These are phyloP conservation scores for Akanthomyces dipterigenus DNA, from an alignment of 2,329 filamentous ascomycete species.

Conservation along the genomic window DNA sequence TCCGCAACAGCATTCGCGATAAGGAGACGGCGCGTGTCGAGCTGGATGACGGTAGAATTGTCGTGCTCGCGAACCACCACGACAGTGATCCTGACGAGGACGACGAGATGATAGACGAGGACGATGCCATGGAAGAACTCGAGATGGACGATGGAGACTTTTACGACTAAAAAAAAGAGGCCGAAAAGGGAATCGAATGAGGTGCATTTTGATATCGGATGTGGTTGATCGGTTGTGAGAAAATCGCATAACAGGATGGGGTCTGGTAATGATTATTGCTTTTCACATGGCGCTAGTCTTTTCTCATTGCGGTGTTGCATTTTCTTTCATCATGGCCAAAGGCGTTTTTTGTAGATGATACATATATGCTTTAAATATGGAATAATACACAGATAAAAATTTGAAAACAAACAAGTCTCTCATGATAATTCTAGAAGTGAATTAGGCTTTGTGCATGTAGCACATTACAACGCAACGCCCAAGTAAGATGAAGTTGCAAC, in stretches of 20 bases:
- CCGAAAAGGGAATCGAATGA: slow-evolving; percentile 2
- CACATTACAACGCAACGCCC: background rate
- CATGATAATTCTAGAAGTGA: background rate
- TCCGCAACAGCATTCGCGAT: slow-evolving; percentile 77
- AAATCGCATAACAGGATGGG: background rate
- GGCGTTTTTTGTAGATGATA: slow-evolving; percentile 7
- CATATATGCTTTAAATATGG: background rate
- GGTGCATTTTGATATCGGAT: background rate
- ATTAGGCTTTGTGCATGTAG: background rate
- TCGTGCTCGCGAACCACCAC: slow-evolving; percentile 74
- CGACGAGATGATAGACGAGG: slow-evolving; percentile 64
- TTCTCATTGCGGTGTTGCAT: background rate
- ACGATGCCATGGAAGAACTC: slow-evolving; percentile 66
- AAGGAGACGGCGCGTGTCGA: slow-evolving; percentile 78
- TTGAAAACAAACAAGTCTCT: background rate
- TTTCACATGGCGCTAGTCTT: background rate
- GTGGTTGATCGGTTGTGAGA: too few species aligned
- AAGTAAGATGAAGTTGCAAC: too few species aligned
- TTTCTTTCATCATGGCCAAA: background rate
- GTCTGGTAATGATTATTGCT: background rate
- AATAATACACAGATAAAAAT: background rate
- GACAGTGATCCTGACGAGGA: slow-evolving; percentile 58
- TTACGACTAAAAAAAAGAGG: slow-evolving; percentile 30
- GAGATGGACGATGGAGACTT: slow-evolving; percentile 56
- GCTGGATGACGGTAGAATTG: slow-evolving; percentile 70